Percentiles rank a stretch among this genome's conserved stretches.
phyloP scores from a whole-genome alignment of 768 basidiomycete genomes.

The Boletus vermiculosoides region DNA sequence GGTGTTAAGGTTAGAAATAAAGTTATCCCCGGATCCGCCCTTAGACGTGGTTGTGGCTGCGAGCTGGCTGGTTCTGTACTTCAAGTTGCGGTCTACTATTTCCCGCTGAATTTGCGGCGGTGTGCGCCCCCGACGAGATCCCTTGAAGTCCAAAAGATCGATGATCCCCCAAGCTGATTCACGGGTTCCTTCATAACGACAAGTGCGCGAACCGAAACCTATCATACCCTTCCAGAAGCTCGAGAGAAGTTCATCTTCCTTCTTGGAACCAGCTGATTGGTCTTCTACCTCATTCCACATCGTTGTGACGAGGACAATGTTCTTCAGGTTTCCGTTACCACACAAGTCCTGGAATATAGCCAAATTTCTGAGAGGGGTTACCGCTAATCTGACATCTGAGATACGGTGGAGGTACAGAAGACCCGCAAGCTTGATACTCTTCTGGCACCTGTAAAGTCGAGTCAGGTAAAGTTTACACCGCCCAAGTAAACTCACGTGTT shows the following conservation, averaged over 20 bases:
- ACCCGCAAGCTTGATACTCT: too few species aligned
- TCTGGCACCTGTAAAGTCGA: not conserved
- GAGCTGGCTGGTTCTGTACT: not conserved
- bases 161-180: conserved; percentile 17
- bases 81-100: conserved; percentile 18
- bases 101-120: too few species aligned
- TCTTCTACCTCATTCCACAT: conserved; percentile 1
- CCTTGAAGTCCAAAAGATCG: not conserved
- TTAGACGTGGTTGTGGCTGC: not conserved
- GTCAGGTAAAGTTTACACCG: not conserved
- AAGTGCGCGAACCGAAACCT: conserved; percentile 7
- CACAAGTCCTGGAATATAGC: too few species aligned
- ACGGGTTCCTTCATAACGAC: conserved; percentile 9
- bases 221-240: conserved; percentile 19
- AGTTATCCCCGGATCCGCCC: not conserved
- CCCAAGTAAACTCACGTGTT: conserved; percentile 6
- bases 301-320: too few species aligned
- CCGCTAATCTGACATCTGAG: too few species aligned
- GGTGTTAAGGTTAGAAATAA: not conserved
- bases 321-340: too few species aligned
- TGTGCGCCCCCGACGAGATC: not conserved
- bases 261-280: not conserved
- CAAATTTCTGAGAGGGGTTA: too few species aligned
- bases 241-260: conserved; percentile 11
- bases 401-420: too few species aligned